Conservation (phyloP, 441 rosid genomes). For the Theobroma grandiflorum region DNA sequence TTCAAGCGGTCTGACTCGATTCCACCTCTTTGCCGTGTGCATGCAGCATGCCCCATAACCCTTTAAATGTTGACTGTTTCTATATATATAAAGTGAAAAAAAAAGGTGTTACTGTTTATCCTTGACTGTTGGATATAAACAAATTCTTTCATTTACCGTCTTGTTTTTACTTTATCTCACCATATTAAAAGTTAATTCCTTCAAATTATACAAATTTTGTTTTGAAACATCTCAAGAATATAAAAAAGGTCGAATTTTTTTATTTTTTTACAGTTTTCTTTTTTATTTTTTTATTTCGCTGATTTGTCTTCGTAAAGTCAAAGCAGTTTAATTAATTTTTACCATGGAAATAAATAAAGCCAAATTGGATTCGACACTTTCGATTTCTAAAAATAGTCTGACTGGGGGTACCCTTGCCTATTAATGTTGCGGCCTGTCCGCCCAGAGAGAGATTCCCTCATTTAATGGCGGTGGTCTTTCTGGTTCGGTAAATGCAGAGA, state of each 20-base stretch:
- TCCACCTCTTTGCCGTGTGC: neutral
- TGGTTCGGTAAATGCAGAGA: constrained; percentile 32
- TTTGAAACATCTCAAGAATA: no score
- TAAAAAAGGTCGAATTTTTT: no score
- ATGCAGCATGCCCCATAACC: neutral
- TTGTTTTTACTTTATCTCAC: no score
- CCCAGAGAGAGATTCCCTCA: constrained; percentile 52
- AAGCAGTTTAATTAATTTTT: neutral
- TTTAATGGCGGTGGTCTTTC: constrained; percentile 35
- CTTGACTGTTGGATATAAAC: no score
- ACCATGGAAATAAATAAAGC: neutral
- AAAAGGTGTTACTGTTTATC: no score
- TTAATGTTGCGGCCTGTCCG: constrained; percentile 42
- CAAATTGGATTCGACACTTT: constrained; percentile 1
- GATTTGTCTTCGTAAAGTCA: neutral
- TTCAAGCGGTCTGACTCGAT: neutral
- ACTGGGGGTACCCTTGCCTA: constrained; percentile 17
- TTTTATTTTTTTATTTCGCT: neutral
- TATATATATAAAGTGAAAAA: no score
- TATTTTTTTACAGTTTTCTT: no score
- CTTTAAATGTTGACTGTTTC: no score
- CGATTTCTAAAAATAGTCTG: constrained; percentile 24
- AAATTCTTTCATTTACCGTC: no score
- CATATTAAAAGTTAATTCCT: no score
- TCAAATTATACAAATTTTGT: no score